Evolutionary conservation across 441 rosid species (phyloP), one percentile per base, ranked within the genome.

Genomic region (Macaranga tanarius): DNA sequence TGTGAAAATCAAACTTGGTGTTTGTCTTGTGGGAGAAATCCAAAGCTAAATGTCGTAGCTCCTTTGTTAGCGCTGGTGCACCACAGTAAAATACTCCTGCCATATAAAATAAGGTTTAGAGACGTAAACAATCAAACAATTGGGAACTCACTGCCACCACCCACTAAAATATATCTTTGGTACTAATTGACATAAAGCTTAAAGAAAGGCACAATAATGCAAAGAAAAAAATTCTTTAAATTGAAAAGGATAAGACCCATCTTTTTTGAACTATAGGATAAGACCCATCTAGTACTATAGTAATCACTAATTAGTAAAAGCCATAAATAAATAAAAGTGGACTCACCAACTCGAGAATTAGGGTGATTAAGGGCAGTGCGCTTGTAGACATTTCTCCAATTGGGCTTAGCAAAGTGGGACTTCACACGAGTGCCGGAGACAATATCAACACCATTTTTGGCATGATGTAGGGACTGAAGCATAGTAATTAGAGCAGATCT

Each of bases 51-150:
- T 90, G 86, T 20, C 75, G 85, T 13, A 95, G 77, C 60, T 95
- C 93, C 74, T 90, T 85, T 0, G 87, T 86, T n/a, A 84, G 77
- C 40, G 78, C 92, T 1, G 97, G 96, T 61, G 86, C 86, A 75
- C 99, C 99, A 78, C 99, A 95, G 60, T 95, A 92, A 76, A 94
- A 94, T 50, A 94, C 99, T 61, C 99, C 99, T 94, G 92, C 92
- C 38, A 34, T 34, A 34, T 4, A 34, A 31, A 31, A 31, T 31
- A 31, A 31, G 5, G 38, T 4, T 31, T 31, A 31, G 38, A 31
- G 38, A 31, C 38, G 38, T 31, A 31, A 1, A 31, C 38, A 31
- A 31, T 31, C 38, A 31, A 31, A 31, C 0, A 2, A 31, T 31
- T 31, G 38, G 38, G 5, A 31, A 31, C 38, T 31, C 38, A 31